Base-by-base conservation (phyloP, 2,329 filamentous ascomycete genomes). In the Diplodia corticola region DNA sequence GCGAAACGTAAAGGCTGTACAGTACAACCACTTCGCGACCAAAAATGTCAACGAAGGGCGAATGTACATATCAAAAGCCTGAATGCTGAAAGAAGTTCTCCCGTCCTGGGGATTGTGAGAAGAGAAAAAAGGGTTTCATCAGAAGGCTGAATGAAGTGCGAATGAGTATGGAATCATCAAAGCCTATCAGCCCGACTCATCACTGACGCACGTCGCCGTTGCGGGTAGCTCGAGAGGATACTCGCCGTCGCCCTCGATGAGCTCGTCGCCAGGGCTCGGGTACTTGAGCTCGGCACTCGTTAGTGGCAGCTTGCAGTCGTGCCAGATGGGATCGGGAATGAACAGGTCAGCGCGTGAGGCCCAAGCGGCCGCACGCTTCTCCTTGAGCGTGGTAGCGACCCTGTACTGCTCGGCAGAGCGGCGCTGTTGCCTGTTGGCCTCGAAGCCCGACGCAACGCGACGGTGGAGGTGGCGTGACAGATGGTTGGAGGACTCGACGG, bases 201-300 rank as follows among this genome's bases (percentile, higher is more conserved):
- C 22, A 35, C 53, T 64, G 48, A 35, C 20, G 22, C 73, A 74
- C 69, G 20, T 24, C 4, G 44, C 53, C 12, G 64, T 57, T 57
- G 70, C 70, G 22, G 81, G 80, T 33, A 76, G 68, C 65, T 76
- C 74, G 28, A 83, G 73, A n/a, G 76, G 71, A 69, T 82, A 83
- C 63, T 74, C 76, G 24, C 79, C 80, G 70, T 82, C 80, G 9
- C 81, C 80, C 20, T 71, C 61, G 3, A 80, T 75, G 17, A 83
- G 77, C 63, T 81, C 78, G 48, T 78, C 78, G 3, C 80, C 80
- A 1, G 80, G 79, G 37, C 78, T 69, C 5, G 79, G 79, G 70
- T 75, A 82, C 68, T 78, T 76, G 13, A 83, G 72, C 70, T 83
- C 81, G 15, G 75, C 76, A 12, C 73, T 74, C 6, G 72, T 73